Evolutionary conservation across 148 eudicot species (phyloP), one percentile per base, ranked within the genome.

Genomic region (Fagopyrum homotropicum): DNA sequence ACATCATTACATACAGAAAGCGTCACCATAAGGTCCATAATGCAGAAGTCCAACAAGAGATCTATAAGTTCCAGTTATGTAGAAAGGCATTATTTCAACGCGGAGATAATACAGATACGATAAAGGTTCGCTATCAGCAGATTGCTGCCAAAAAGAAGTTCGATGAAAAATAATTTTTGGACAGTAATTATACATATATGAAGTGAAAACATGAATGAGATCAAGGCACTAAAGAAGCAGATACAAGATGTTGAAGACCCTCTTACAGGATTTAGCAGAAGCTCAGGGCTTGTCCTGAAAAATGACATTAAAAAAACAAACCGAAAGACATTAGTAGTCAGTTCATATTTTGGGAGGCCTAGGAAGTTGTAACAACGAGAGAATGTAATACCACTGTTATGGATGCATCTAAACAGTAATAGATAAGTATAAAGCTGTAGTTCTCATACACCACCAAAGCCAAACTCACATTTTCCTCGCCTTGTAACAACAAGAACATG

Each of bases 231-330:
- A 75, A 70, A 73, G 72, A 22, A 15, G 59, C 60, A 61, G 66
- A 79, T 72, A 69, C 80, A 68, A 76, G 77, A 76, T 72, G 46
- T 73, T 48, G 72, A 19, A 56, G 45, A 69, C 14, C 64, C 78
- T 75, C 96, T 90, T 87, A 94, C 98, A 77, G 98, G 90, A 83
- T 94, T 94, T 59, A 94, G 90, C 60, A 94, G 90, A 83, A 94
- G 93, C 81, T 93, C 98, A 43, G 98, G 85, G 82, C 97, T 90
- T 70, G 96, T 91, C 96, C 98, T 94, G 95, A 79, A 88, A 35
- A 93, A 81, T 19, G 17, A 75, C 29, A 78, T 56, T 19, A 43
- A 44, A 22, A 78, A 29, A n/a, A 59, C 22, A 74, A 17, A 29
- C 15, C 16, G 6, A 15, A 63, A 63, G 17, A 35, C 71, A 66